Percentiles rank a stretch among this genome's conserved stretches.
Evolutionary conservation across 225 moss, liverwort and hornwort species (phyloP).

Genomic region (Lunularia cruciata): DNA sequence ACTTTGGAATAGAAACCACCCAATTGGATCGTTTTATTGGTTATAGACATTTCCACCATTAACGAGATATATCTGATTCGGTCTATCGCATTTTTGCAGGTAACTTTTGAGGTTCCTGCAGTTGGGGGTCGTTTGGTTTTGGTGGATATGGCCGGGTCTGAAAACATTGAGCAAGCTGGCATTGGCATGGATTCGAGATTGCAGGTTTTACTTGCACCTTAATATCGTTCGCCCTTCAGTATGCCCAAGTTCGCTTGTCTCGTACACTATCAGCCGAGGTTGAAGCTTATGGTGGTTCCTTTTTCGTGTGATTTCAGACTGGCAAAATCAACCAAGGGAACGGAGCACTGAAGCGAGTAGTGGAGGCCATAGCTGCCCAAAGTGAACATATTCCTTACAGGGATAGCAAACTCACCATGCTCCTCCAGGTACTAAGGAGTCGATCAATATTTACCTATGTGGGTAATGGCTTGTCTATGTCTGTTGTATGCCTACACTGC

Average conservation of each 20-base stretch:
- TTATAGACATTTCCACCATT: no score
- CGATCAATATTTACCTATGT: no score
- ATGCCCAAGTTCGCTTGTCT: no score
- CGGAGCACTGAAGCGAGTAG: conserved; percentile 83
- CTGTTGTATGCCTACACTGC: no score
- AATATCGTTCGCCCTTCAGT: neutral
- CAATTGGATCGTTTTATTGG: no score
- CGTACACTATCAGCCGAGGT: neutral
- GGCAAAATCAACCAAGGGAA: conserved; percentile 97
- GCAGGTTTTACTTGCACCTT: conserved; percentile 50
- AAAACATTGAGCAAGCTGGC: conserved; percentile 93
- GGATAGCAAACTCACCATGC: conserved; percentile 94
- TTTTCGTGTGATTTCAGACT: conserved; percentile 46
- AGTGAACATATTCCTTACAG: conserved; percentile 93
- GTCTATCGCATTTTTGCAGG: conserved; percentile 40
- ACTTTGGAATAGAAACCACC: no score
- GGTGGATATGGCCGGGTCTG: conserved; percentile 96
- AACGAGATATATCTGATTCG: neutral
- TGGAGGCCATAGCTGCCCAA: conserved; percentile 87
- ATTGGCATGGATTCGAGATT: conserved; percentile 74
- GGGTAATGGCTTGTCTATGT: no score
- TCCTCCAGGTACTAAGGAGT: conserved; percentile 76
- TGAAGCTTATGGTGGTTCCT: neutral
- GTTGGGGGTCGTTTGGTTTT: conserved; percentile 84
- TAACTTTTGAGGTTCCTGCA: conserved; percentile 81